Evolutionary conservation across 352 stramenopile species (phyloP).

Genomic region (Phytophthora pluvialis): DNA sequence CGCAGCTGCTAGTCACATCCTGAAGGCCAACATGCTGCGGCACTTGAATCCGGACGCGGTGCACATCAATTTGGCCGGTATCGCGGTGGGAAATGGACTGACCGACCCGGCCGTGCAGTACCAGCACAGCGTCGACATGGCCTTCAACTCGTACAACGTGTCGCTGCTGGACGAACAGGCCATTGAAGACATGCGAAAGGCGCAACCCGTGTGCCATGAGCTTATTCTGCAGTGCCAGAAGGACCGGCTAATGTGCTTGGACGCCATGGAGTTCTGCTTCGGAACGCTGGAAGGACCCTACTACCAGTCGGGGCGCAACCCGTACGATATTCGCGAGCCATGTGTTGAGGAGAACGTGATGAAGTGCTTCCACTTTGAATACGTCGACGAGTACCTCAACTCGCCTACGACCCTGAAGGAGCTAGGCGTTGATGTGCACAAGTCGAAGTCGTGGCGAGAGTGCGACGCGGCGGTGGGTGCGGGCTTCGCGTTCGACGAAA

Average conservation of each 20-base stretch:
- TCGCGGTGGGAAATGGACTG: slow-evolving; percentile 79
- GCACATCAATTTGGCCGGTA: slow-evolving; percentile 57
- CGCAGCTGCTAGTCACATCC: slow-evolving; percentile 56
- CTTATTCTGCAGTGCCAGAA: slow-evolving; percentile 62
- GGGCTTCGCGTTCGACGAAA: slow-evolving; percentile 93
- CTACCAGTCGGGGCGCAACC: slow-evolving; percentile 58
- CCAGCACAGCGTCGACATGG: slow-evolving; percentile 73
- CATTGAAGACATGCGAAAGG: slow-evolving; percentile 56
- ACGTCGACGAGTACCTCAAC: slow-evolving; percentile 83
- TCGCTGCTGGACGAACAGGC: slow-evolving; percentile 52
- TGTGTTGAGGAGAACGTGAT: slow-evolving; percentile 62
- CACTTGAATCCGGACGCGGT: slow-evolving; percentile 26
- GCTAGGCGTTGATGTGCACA: slow-evolving; percentile 51
- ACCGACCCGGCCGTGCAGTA: slow-evolving; percentile 75
- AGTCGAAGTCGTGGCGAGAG: slow-evolving; percentile 82
- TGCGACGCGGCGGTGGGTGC: slow-evolving; percentile 95
- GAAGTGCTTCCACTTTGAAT: slow-evolving; percentile 73
- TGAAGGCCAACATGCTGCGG: slow-evolving; percentile 47
- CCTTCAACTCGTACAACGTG: slow-evolving; percentile 75
- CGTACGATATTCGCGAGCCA: slow-evolving; percentile 73
- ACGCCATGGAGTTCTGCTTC: slow-evolving; percentile 68
- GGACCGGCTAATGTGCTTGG: slow-evolving; percentile 44
- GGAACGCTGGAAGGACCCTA: slow-evolving; percentile 59
- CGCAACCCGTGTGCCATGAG: slow-evolving; percentile 62
- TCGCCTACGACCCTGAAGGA: slow-evolving; percentile 36